phyloP scores from a whole-genome alignment of 1,284 basidiomycete genomes.

The Trichosporon asahii region DNA sequence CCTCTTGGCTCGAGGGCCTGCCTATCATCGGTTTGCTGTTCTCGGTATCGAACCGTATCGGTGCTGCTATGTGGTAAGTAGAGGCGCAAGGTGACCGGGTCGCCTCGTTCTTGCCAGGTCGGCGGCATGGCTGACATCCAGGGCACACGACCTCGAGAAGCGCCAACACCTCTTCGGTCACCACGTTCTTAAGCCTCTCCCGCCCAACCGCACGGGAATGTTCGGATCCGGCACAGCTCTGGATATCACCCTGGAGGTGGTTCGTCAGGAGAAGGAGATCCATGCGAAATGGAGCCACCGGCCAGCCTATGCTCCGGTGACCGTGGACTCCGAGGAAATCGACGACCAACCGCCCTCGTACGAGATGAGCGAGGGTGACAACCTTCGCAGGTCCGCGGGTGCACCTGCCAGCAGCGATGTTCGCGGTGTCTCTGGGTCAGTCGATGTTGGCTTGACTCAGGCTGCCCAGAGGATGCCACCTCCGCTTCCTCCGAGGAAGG shows the following conservation, averaged over 20 bases:
- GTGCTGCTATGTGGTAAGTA: conserved; percentile 77
- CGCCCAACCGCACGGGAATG: conserved; percentile 39
- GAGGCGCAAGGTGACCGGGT: background rate
- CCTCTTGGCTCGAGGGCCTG: conserved; percentile 69
- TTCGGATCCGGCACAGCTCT: conserved; percentile 41
- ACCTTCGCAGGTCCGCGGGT: background rate
- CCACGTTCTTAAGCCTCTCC: conserved; percentile 45
- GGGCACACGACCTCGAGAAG: conserved; percentile 65
- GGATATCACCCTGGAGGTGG: conserved; percentile 40
- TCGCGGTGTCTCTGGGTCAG: background rate
- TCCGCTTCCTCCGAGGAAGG: background rate
- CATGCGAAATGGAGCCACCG: conserved; percentile 20
- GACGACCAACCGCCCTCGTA: background rate
- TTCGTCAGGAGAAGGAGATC: conserved; percentile 30
- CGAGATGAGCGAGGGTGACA: background rate
- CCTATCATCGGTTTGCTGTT: conserved; percentile 75
- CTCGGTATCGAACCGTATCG: conserved; percentile 76
- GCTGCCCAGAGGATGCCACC: background rate
- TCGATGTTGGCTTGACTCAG: background rate
- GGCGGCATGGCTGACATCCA: conserved; percentile 21
- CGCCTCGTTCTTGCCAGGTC: too few relatives aligned
- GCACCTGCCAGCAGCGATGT: background rate
- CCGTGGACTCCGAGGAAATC: background rate
- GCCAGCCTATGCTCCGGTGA: conserved; percentile 7
- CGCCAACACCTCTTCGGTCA: conserved; percentile 63